phyloP scores from a whole-genome alignment of 176 grass and related monocot species.

The Themeda triandra region DNA sequence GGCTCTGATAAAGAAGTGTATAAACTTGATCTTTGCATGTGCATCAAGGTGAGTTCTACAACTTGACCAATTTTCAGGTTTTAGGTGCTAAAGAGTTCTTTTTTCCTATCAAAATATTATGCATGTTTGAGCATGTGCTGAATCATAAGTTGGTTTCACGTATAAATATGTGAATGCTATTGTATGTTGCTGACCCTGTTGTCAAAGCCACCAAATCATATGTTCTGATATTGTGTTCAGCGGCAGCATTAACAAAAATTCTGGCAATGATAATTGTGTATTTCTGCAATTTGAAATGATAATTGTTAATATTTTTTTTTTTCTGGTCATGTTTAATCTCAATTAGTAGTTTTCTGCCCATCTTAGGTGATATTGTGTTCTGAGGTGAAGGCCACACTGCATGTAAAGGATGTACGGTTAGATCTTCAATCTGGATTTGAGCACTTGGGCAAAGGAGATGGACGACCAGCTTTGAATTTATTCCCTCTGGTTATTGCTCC shows the following conservation, averaged over 20 bases:
- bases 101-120: not conserved
- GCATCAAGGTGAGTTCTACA: not conserved
- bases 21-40: not conserved
- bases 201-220: not conserved
- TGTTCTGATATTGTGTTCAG: conserved; percentile 5
- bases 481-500: conserved; percentile 89
- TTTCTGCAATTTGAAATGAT: not conserved
- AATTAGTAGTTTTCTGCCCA: conserved; percentile 24
- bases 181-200: not conserved
- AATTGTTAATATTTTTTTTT: not conserved
- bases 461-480: conserved; percentile 62
- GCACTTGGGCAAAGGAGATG: conserved; percentile 69
- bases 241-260: not conserved
- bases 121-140: not conserved
- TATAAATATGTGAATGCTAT: not conserved
- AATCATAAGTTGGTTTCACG: not conserved
- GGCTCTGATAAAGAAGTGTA: not conserved
- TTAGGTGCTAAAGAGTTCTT: not conserved
- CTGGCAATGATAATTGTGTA: not conserved
- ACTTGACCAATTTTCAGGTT: not conserved
- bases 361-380: conserved; percentile 79
- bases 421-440: conserved; percentile 97
- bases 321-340: conserved; percentile 18
- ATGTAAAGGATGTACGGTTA: conserved; percentile 72
- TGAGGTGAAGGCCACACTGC: conserved; percentile 87